Conservation (phyloP, 768 basidiomycete species). For the Leccinum boreale region DNA sequence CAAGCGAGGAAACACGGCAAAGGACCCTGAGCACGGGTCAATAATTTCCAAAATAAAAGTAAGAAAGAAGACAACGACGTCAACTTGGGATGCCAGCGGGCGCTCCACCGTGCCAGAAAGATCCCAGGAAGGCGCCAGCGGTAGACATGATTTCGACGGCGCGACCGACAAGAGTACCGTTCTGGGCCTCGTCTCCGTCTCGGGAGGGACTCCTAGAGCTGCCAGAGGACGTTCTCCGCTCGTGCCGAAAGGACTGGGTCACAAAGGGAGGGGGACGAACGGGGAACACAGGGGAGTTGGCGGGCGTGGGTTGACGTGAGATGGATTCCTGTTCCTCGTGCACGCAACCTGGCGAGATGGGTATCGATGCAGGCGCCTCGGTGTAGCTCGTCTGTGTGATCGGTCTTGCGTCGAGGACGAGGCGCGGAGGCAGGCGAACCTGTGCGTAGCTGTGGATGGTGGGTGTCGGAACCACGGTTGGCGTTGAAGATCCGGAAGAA, state of each 20-base stretch:
- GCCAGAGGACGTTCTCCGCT: conserved; percentile 17
- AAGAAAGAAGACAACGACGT: conserved; percentile 14
- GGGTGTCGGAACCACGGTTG: conserved; percentile 10
- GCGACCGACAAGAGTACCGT: conserved; percentile 49
- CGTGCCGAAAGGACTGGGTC: conserved; percentile 9
- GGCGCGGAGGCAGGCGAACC: conserved; percentile 24
- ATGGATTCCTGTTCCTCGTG: conserved; percentile 36
- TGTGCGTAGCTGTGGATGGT: neutral
- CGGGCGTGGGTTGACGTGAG: conserved; percentile 53
- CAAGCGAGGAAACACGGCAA: neutral
- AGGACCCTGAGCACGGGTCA: conserved; percentile 20
- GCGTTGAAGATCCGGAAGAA: conserved; percentile 27
- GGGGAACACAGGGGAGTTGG: conserved; percentile 53
- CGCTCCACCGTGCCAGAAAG: conserved; percentile 44
- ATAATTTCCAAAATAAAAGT: conserved; percentile 34
- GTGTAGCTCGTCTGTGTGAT: conserved; percentile 25
- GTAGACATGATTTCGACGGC: conserved; percentile 79
- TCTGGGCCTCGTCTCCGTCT: conserved; percentile 27
- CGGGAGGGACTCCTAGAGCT: conserved; percentile 26
- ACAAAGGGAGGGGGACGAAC: conserved; percentile 25
- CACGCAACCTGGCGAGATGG: conserved; percentile 18
- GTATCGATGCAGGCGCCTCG: conserved; percentile 19
- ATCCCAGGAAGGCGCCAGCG: conserved; percentile 74
- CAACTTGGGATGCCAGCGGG: conserved; percentile 19
- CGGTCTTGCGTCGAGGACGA: conserved; percentile 28